Conservation (phyloP, 345 rosid genomes). For the Iberis pinnata region DNA sequence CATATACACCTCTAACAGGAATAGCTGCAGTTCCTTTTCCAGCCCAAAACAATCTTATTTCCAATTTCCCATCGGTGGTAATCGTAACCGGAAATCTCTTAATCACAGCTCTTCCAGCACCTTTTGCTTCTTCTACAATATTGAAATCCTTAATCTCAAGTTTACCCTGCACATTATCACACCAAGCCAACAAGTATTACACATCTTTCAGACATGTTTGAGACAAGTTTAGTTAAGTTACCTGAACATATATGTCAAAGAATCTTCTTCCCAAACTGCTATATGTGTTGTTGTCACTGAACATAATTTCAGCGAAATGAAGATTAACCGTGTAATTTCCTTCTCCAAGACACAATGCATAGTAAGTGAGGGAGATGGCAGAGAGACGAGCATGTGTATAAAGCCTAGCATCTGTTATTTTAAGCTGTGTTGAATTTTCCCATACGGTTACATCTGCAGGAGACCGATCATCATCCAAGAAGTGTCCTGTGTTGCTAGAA, state of each 20-base stretch:
- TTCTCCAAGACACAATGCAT: conserved; percentile 43
- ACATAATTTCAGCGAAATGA: conserved; percentile 63
- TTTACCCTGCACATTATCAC: conserved; percentile 31
- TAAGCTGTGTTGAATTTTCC: conserved; percentile 19
- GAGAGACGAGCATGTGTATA: conserved; percentile 40
- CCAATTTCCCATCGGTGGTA: conserved; percentile 25
- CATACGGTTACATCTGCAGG: conserved; percentile 25
- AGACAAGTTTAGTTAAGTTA: conserved; percentile 15
- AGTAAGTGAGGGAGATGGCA: conserved; percentile 53
- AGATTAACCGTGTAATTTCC: conserved; percentile 51
- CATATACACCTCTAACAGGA: conserved; percentile 35
- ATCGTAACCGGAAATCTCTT: conserved; percentile 23
- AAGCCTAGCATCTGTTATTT: conserved; percentile 27
- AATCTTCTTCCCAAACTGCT: conserved; percentile 45
- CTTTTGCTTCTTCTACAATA: conserved; percentile 40
- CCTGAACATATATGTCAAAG: conserved; percentile 64
- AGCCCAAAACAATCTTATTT: conserved; percentile 46
- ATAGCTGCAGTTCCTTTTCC: conserved; percentile 47
- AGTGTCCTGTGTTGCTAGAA: conserved; percentile 53
- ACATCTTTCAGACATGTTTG: too few relatives aligned
- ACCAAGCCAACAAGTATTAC: too few relatives aligned
- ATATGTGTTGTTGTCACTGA: conserved; percentile 34
- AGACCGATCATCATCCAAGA: conserved; percentile 37
- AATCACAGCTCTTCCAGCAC: conserved; percentile 34
- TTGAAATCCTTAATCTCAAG: conserved; percentile 43